Conservation (phyloP, 1,139 yeast genomes). For the Kodamaea plutei region DNA sequence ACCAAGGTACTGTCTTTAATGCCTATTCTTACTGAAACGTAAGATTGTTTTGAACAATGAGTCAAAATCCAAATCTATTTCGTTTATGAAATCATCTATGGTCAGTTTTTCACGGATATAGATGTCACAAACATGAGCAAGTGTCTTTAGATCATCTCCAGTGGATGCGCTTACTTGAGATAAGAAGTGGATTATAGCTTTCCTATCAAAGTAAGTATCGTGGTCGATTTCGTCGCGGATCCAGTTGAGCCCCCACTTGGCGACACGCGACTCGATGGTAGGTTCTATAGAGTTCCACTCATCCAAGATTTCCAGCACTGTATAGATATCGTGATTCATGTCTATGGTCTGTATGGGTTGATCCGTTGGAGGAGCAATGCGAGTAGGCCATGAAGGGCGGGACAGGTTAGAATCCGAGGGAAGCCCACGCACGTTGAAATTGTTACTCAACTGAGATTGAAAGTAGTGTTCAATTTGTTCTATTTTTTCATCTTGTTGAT, state of each 20-base stretch:
- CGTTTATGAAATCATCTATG: conserved; percentile 17
- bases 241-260: conserved; percentile 16
- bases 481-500: too few relatives aligned
- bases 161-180: conserved; percentile 11
- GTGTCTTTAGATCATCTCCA: conserved; percentile 11
- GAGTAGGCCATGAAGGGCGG: conserved; percentile 7
- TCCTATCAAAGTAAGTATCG: conserved; percentile 15
- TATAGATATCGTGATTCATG: conserved; percentile 15
- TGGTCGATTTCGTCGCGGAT: conserved; percentile 15
- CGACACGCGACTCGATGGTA: conserved; percentile 11
- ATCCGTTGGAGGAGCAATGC: conserved; percentile 8
- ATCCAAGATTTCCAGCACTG: conserved; percentile 14
- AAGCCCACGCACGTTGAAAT: too few relatives aligned
- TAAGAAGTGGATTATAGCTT: conserved; percentile 12
- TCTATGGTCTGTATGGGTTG: conserved; percentile 11
- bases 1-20: background rate
- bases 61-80: conserved; percentile 16
- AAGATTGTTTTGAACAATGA: too few relatives aligned
- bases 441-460: too few relatives aligned
- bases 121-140: conserved; percentile 15
- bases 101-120: conserved; percentile 17
- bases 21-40: background rate
- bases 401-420: conserved; percentile 4
- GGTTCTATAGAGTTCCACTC: conserved; percentile 16
- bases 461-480: too few relatives aligned